Conservation (phyloP, 352 stramenopile species). For the Phytophthora idaei region DNA sequence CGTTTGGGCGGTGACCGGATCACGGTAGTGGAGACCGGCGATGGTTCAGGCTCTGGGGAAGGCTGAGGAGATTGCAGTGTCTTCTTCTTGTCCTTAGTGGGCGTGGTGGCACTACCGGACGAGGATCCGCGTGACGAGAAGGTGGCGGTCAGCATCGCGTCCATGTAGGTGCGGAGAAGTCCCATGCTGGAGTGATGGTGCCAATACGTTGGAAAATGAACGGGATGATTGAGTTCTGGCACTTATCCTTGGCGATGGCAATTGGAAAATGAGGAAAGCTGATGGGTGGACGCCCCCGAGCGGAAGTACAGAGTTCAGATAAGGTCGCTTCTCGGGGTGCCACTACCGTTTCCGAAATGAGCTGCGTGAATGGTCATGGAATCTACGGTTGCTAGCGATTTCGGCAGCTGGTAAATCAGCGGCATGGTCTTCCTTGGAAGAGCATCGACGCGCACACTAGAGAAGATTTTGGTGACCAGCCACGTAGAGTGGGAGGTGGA, state of each 20-base stretch:
- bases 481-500: constrained; percentile 19
- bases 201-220: constrained; percentile 1
- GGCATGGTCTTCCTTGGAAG: constrained; percentile 3
- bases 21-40: constrained; percentile 12
- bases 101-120: constrained; percentile 17
- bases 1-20: constrained; percentile 36
- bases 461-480: constrained; percentile 9
- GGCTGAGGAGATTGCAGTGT: background rate
- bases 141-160: constrained; percentile 37
- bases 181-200: constrained; percentile 24
- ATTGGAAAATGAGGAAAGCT: constrained; percentile 30
- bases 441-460: constrained; percentile 19
- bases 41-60: background rate
- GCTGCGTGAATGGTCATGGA: constrained; percentile 2
- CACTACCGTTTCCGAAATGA: constrained; percentile 35
- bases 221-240: background rate
- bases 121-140: constrained; percentile 15
- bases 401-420: constrained; percentile 29
- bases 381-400: constrained; percentile 18
- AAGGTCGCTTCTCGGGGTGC: constrained; percentile 25
- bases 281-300: constrained; percentile 4
- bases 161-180: constrained; percentile 41
- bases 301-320: constrained; percentile 29
- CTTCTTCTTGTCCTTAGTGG: constrained; percentile 31
- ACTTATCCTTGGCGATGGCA: constrained; percentile 4